phyloP scores from a whole-genome alignment of 495 filamentous ascomycete species.

The Penicillium roqueforti region DNA sequence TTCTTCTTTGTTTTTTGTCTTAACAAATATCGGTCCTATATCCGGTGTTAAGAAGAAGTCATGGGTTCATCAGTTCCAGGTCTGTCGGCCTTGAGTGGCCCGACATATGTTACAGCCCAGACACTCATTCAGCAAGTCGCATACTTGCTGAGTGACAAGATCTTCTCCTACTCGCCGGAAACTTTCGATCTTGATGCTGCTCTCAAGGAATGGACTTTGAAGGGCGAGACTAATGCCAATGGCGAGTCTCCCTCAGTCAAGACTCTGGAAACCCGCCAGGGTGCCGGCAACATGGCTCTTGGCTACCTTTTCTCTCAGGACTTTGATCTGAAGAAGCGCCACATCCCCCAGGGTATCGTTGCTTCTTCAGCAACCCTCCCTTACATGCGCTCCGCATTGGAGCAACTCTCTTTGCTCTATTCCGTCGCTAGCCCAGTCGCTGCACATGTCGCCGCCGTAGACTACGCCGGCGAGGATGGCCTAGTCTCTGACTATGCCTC shows the following conservation, averaged over 20 bases:
- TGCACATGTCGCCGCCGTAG: slow-evolving; percentile 88
- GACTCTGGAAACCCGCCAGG: slow-evolving; percentile 78
- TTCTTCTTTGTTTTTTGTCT: slow-evolving; percentile 26
- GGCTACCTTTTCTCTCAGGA: slow-evolving; percentile 97
- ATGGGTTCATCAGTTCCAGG: slow-evolving; percentile 37
- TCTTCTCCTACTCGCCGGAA: slow-evolving; percentile 94
- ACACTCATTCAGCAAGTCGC: slow-evolving; percentile 92
- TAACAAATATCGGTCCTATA: slow-evolving; percentile 21
- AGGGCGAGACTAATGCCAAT: slow-evolving; percentile 68
- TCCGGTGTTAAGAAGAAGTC: slow-evolving; percentile 27
- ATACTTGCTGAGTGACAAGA: slow-evolving; percentile 87
- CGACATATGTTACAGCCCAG: slow-evolving; percentile 88
- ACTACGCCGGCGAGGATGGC: slow-evolving; percentile 69
- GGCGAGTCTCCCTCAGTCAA: slow-evolving; percentile 75
- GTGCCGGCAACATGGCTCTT: slow-evolving; percentile 86
- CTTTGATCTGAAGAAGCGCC: slow-evolving; percentile 84
- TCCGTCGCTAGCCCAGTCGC: slow-evolving; percentile 86
- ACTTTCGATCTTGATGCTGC: slow-evolving; percentile 85
- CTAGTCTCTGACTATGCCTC: slow-evolving; percentile 85
- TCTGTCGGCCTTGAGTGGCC: slow-evolving; percentile 69
- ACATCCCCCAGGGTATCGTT: slow-evolving; percentile 84
- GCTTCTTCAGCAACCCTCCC: slow-evolving; percentile 78
- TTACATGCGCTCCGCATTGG: slow-evolving; percentile 75
- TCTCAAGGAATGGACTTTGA: slow-evolving; percentile 66
- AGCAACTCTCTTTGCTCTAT: slow-evolving; percentile 87